Evolutionary conservation across 371 early-diverging fungal genomes (phyloP), one percentile per base, ranked within the genome.

Genomic region (Mucor saturninus): DNA sequence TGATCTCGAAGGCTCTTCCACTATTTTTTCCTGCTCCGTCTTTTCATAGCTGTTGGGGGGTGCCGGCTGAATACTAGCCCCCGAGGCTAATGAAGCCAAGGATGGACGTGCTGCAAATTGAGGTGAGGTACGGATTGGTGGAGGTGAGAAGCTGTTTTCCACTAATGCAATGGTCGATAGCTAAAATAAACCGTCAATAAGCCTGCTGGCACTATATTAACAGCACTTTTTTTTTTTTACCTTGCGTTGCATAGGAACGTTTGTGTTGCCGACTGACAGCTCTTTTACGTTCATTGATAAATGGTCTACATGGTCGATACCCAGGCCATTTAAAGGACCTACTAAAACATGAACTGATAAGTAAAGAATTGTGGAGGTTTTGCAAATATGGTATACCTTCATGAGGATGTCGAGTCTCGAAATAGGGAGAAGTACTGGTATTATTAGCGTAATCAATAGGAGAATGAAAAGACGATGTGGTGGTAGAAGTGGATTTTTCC

Each of bases 281-380:
- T 61, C 68, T 50, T 72, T 76, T 45, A 74, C 67, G 30, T 50
- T 68, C 54, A 70, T 64, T 13, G 73, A 64, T 30, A 77, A 37
- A 29, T 73, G 79, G 29, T 78, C 79, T 13, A 73, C 65, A 64
- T 71, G 67, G 40, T 78, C 75, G 26, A 78, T 78, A 2, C 75
- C 75, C 13, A 75, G 40, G n/a, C 75, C 72, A 64, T 54, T 54
- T 9, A 67, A 29, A 39, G 55, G 51, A 13, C 62, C 57, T 28
- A 62, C 62, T 53, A 42, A 26, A 13, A 15, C 14, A n/a, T 46
- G 4, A 46, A n/a, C 21, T 21, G 21, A 42, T n/a, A 42, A 10
- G 4, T 21, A 46, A 21, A 46, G 5, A 21, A 8, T 2, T 51
- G 28, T 4, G 15, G 15, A 46, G 8, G 46, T 21, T 30, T 1